Conservation (phyloP, 2,329 filamentous ascomycete species). For the Fusarium austroafricanum region DNA sequence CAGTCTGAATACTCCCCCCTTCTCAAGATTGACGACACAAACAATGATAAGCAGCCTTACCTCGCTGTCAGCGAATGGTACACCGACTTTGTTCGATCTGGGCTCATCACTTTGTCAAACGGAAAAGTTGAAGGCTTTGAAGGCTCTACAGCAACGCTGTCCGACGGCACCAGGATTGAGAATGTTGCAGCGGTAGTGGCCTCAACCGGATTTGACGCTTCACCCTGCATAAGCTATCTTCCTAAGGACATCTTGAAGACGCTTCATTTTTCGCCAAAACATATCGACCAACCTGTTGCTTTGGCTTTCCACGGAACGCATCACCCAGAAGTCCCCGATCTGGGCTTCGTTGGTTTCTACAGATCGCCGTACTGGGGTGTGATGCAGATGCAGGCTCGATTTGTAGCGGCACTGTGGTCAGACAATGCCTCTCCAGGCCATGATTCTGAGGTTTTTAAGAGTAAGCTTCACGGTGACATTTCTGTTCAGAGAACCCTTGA, state of each 20-base stretch:
- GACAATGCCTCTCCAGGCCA: slow-evolving; percentile 35
- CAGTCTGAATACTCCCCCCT: slow-evolving; percentile 63
- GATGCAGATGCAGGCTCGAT: slow-evolving; percentile 86
- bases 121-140: slow-evolving; percentile 58
- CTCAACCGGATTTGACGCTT: slow-evolving; percentile 79
- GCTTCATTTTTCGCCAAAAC: slow-evolving; percentile 67
- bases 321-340: slow-evolving; percentile 67
- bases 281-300: slow-evolving; percentile 70
- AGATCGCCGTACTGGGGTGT: slow-evolving; percentile 87
- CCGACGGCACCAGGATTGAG: slow-evolving; percentile 53
- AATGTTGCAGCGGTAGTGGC: slow-evolving; percentile 76
- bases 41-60: slow-evolving; percentile 67
- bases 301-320: slow-evolving; percentile 76
- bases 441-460: slow-evolving; percentile 47
- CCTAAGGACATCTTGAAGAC: slow-evolving; percentile 64
- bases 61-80: slow-evolving; percentile 79
- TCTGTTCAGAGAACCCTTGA: slow-evolving; percentile 60
- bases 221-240: slow-evolving; percentile 73
- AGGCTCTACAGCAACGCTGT: slow-evolving; percentile 52
- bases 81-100: slow-evolving; percentile 76
- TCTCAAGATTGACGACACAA: slow-evolving; percentile 53
- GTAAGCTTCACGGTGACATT: slow-evolving; percentile 58
- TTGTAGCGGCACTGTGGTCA: slow-evolving; percentile 72
- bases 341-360: slow-evolving; percentile 88
- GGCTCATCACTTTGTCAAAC: slow-evolving; percentile 63